Percentiles rank a stretch among this genome's conserved stretches.
These are phyloP conservation scores for Schizophyllum commune DNA, from an alignment of 1,284 basidiomycete genomes.

Conservation along the genomic window DNA sequence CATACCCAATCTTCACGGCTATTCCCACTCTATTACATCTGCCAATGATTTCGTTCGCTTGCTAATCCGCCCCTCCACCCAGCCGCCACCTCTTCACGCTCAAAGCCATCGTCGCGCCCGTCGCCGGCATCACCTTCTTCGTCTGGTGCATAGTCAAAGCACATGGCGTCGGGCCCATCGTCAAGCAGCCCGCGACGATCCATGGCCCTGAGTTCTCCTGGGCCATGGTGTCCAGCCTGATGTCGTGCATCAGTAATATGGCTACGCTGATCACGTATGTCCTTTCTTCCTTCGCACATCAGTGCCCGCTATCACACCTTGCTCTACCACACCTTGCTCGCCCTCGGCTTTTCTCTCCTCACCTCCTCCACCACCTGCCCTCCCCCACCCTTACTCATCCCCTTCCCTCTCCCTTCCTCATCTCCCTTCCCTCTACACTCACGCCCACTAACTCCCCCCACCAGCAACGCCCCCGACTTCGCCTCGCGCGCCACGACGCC, in stretches of 20 bases:
- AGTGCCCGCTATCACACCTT: no score
- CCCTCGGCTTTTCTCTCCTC: no score
- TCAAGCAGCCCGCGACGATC: slow-evolving; percentile 59
- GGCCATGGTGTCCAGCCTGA: slow-evolving; percentile 73
- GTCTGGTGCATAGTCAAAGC: slow-evolving; percentile 78
- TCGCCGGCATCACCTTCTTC: slow-evolving; percentile 73
- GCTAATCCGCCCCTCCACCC: slow-evolving; percentile 3
- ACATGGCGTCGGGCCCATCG: slow-evolving; percentile 74
- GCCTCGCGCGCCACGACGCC: slow-evolving; percentile 66
- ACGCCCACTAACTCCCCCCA: neutral
- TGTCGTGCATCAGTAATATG: slow-evolving; percentile 78
- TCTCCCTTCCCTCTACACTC: neutral
- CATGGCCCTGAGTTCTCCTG: slow-evolving; percentile 68
- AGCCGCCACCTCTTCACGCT: slow-evolving; percentile 77
- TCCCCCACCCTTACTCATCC: slow-evolving; percentile 1
- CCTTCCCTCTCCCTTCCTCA: neutral
- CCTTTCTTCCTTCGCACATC: slow-evolving; percentile 2
- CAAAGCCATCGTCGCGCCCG: slow-evolving; percentile 69
- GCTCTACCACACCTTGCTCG: no score
- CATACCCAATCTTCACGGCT: neutral
- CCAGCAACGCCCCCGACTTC: slow-evolving; percentile 72
- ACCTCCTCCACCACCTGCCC: no score
- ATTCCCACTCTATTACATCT: neutral
- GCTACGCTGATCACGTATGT: slow-evolving; percentile 61
- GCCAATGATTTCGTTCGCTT: neutral